These are phyloP conservation scores for Arachnopeziza araneosa DNA, from an alignment of 2,329 filamentous ascomycete genomes.

Conservation along the genomic window DNA sequence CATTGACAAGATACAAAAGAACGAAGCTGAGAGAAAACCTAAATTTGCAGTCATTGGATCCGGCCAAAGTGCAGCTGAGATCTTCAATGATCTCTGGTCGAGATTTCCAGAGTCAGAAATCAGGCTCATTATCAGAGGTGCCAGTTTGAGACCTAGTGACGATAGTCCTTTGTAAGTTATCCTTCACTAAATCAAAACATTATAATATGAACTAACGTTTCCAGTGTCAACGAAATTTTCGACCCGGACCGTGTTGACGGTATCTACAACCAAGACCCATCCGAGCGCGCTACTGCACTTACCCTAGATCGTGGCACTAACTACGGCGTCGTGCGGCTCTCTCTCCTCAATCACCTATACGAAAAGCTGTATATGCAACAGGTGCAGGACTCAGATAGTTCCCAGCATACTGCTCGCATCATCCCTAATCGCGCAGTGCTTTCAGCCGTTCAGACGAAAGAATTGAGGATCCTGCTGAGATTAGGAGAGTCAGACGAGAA, in stretches of 20 bases:
- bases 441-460: slow-evolving; percentile 10
- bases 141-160: slow-evolving; percentile 83
- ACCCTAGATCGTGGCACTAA: slow-evolving; percentile 77
- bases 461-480: slow-evolving; percentile 21
- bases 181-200: not conserved
- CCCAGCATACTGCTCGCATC: slow-evolving; percentile 77
- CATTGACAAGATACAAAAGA: slow-evolving; percentile 49
- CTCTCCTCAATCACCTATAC: slow-evolving; percentile 84
- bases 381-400: slow-evolving; percentile 61
- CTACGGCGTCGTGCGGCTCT: slow-evolving; percentile 89
- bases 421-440: slow-evolving; percentile 60
- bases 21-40: slow-evolving; percentile 14
- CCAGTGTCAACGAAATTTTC: slow-evolving; percentile 90
- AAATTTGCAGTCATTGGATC: slow-evolving; percentile 76
- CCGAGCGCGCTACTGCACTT: slow-evolving; percentile 53
- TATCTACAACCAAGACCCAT: slow-evolving; percentile 62
- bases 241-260: slow-evolving; percentile 79
- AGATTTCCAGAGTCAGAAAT: slow-evolving; percentile 79
- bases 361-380: slow-evolving; percentile 83
- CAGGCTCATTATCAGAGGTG: slow-evolving; percentile 71
- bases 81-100: slow-evolving; percentile 81
- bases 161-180: slow-evolving; percentile 84
- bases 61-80: slow-evolving; percentile 91
- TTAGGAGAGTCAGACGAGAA: slow-evolving; percentile 34
- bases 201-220: not conserved